phyloP scores from a whole-genome alignment of 495 filamentous ascomycete genomes.

The Hyphodiscus hymeniophilus region DNA sequence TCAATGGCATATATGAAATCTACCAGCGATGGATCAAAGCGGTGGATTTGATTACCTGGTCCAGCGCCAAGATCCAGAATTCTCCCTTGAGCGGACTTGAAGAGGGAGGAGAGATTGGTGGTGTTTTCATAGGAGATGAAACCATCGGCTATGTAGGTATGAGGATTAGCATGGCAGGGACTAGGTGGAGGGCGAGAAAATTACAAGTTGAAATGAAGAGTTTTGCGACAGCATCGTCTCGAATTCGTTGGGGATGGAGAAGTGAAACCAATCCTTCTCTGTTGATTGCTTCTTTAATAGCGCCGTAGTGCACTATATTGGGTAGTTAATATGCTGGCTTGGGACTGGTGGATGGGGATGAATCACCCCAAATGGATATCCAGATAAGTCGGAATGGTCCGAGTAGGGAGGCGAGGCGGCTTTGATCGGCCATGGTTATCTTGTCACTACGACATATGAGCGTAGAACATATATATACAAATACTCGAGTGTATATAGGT shows the following conservation, averaged over 20 bases:
- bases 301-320: neutral
- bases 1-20: slow-evolving; percentile 36
- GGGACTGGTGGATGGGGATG: neutral
- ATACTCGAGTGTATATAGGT: no score
- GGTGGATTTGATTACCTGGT: slow-evolving; percentile 37
- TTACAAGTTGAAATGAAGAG: neutral
- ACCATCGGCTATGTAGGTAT: slow-evolving; percentile 6
- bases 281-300: neutral
- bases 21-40: slow-evolving; percentile 29
- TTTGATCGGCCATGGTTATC: neutral
- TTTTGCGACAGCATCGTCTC: neutral
- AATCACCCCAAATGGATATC: neutral
- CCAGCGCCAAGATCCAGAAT: slow-evolving; percentile 44
- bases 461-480: no score
- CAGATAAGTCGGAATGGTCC: neutral
- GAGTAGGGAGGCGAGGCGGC: neutral
- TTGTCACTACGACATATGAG: no score
- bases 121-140: slow-evolving; percentile 35
- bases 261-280: neutral
- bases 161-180: neutral
- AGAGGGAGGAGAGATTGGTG: slow-evolving; percentile 33
- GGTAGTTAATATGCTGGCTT: neutral
- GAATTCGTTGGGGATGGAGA: neutral
- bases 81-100: slow-evolving; percentile 28
- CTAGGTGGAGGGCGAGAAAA: neutral